Conservation (phyloP, 1,284 basidiomycete genomes). For the Testicularia cyperi region DNA sequence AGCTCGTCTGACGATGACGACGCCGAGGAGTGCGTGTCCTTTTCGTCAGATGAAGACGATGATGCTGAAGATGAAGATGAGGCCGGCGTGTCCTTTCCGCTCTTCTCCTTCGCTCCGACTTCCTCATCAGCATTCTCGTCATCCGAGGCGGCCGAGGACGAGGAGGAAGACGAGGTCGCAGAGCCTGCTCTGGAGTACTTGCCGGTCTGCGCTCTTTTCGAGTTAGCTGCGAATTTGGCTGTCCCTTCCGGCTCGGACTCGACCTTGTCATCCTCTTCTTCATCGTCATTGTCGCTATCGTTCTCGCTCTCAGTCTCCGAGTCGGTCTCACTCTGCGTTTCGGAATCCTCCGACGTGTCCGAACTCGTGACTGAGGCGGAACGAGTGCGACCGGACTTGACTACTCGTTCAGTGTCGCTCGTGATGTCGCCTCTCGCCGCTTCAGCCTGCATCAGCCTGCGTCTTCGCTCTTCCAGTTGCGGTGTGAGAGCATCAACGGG, state of each 20-base stretch:
- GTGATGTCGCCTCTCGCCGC: background rate
- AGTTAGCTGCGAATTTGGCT: background rate
- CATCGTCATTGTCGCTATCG: background rate
- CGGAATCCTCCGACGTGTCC: constrained; percentile 18
- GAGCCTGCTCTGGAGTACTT: background rate
- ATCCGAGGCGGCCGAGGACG: background rate
- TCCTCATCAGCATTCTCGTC: no score
- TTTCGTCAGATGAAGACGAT: no score
- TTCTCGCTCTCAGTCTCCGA: constrained; percentile 13
- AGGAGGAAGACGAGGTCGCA: background rate
- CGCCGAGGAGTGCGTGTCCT: no score
- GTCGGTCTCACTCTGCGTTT: constrained; percentile 16
- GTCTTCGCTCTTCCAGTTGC: constrained; percentile 27
- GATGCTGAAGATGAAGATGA: no score
- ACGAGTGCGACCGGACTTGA: constrained; percentile 5
- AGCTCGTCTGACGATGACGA: background rate
- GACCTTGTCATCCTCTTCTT: no score
- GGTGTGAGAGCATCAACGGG: constrained; percentile 6
- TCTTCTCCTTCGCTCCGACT: no score
- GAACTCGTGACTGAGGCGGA: constrained; percentile 33
- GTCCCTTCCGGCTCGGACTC: constrained; percentile 6
- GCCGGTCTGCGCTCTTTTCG: background rate
- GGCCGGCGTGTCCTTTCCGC: no score
- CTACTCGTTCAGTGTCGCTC: background rate
- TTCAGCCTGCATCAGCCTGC: constrained; percentile 18